Percentiles rank a stretch among this genome's conserved stretches.
Conservation (phyloP, 345 rosid species). For the Moricandia arvensis region DNA sequence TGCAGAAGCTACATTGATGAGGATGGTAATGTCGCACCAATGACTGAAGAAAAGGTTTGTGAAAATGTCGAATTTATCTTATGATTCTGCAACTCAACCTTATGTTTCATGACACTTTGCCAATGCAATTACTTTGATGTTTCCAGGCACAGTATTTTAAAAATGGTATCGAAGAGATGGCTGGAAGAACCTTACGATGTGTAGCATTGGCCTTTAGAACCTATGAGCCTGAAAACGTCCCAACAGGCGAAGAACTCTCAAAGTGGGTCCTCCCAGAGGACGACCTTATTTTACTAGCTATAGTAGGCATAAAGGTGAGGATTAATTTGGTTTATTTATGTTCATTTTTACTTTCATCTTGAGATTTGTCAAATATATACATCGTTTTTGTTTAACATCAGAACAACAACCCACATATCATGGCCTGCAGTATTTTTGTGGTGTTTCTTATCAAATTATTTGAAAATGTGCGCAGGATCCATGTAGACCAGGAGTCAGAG, state of each 20-base stretch:
- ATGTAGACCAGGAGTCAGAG: constrained; percentile 78
- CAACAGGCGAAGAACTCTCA: constrained; percentile 57
- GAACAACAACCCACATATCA: constrained; percentile 9
- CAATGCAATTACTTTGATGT: constrained; percentile 5
- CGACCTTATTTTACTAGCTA: constrained; percentile 81
- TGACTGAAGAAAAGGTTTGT: constrained; percentile 77
- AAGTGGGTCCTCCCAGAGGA: constrained; percentile 85
- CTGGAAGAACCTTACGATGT: constrained; percentile 80
- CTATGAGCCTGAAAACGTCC: constrained; percentile 64
- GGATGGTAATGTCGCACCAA: constrained; percentile 49
- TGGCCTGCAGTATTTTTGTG: neutral
- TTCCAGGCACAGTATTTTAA: constrained; percentile 52
- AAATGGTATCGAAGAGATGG: constrained; percentile 78
- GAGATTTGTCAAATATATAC: neutral
- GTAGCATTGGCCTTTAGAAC: constrained; percentile 81
- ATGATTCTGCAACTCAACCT: neutral
- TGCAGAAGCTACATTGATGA: constrained; percentile 66
- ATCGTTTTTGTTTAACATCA: neutral
- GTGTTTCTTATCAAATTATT: constrained; percentile 4
- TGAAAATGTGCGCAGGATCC: constrained; percentile 69
- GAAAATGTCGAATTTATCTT: neutral
- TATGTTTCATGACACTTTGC: neutral
- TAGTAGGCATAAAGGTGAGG: constrained; percentile 88
- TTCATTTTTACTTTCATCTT: neutral
- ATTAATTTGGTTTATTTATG: neutral